These are phyloP conservation scores for Anthostomella pinea DNA, from an alignment of 2,329 filamentous ascomycete genomes.

Conservation along the genomic window DNA sequence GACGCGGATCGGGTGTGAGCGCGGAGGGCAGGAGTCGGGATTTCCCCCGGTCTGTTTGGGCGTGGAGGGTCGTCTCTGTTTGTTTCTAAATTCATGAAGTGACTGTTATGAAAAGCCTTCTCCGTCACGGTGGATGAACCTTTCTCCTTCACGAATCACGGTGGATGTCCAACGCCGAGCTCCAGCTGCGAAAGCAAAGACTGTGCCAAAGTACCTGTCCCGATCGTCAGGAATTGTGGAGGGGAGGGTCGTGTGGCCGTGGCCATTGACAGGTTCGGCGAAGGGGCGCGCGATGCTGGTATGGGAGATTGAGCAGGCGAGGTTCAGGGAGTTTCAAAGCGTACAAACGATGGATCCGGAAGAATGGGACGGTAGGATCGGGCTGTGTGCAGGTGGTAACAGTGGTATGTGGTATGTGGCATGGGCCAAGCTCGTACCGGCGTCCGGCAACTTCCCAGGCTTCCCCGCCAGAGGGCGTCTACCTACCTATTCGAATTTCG, in stretches of 20 bases:
- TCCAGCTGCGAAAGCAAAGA: constrained; percentile 20
- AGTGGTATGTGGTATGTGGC: no score
- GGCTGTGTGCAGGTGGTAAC: no score
- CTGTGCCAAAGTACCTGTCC: constrained; percentile 22
- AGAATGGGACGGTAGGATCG: no score
- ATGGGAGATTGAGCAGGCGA: constrained; percentile 10
- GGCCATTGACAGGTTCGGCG: constrained; percentile 28
- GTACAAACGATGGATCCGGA: no score
- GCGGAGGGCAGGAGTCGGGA: constrained; percentile 20
- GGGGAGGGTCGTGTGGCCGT: constrained; percentile 23
- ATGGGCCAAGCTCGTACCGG: no score
- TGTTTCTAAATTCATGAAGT: constrained; percentile 32
- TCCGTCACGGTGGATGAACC: not conserved
- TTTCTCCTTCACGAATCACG: constrained; percentile 1
- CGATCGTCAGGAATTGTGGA: constrained; percentile 20
- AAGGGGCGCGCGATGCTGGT: constrained; percentile 9
- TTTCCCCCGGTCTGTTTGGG: constrained; percentile 22
- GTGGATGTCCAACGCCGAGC: constrained; percentile 19
- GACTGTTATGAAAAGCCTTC: constrained; percentile 10
- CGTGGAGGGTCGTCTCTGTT: constrained; percentile 22
- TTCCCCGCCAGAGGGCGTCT: no score
- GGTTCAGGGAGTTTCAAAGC: constrained; percentile 6
- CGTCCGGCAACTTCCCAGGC: no score
- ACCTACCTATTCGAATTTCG: no score
- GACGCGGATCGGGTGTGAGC: constrained; percentile 21